Evolutionary conservation across 225 moss, liverwort and hornwort species (phyloP).

Genomic region (Pleurozium schreberi): DNA sequence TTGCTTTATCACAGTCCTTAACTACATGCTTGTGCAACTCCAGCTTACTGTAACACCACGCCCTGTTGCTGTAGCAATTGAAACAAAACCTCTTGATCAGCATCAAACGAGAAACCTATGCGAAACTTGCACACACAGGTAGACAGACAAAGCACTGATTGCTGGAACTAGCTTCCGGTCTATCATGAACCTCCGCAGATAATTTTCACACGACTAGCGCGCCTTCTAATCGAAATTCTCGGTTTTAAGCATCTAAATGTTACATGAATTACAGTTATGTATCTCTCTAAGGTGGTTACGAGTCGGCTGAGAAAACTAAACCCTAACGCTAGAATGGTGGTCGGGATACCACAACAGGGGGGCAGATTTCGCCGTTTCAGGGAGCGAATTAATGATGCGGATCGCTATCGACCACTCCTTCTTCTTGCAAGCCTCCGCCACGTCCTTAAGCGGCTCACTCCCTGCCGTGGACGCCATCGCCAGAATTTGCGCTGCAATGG

Average conservation of each 20-base stretch:
- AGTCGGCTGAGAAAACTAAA: background rate
- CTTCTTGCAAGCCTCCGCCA: conserved; percentile 61
- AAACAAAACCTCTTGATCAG: background rate
- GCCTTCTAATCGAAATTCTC: background rate
- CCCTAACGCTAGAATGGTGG: conserved; percentile 1
- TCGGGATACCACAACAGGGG: conserved; percentile 39
- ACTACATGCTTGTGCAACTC: conserved; percentile 78
- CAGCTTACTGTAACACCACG: conserved; percentile 75
- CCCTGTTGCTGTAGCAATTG: conserved; percentile 51
- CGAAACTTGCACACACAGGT: background rate
- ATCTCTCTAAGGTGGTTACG: background rate
- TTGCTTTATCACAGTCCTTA: conserved; percentile 69
- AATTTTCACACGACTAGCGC: background rate
- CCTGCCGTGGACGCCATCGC: conserved; percentile 24
- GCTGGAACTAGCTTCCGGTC: background rate
- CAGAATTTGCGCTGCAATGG: background rate
- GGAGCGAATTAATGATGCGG: conserved; percentile 44
- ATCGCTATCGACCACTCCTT: conserved; percentile 75
- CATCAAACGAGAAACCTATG: background rate
- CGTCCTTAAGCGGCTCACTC: conserved; percentile 26
- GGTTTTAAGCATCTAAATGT: background rate
- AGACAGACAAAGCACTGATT: background rate
- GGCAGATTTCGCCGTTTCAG: conserved; percentile 32
- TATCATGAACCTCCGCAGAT: background rate
- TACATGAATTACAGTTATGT: background rate